Evolutionary conservation across 208 protist genomes (phyloP).

Genomic region (Sergeia podlipaevii): DNA sequence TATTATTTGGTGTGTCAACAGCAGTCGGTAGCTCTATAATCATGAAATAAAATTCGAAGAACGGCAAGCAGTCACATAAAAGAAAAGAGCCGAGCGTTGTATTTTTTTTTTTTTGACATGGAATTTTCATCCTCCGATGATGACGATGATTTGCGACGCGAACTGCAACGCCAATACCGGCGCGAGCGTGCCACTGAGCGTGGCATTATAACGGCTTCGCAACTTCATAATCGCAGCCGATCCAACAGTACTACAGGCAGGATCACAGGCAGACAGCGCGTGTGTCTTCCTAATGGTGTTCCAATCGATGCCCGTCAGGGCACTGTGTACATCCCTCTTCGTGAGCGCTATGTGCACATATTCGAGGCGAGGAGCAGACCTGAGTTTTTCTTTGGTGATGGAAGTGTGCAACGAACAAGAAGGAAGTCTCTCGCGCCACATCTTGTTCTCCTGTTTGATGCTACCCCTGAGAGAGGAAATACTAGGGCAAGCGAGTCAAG

Average conservation of each 20-base stretch:
- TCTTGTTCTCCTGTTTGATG: constrained; percentile 27
- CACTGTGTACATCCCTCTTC: constrained; percentile 51
- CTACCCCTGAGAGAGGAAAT: constrained; percentile 7
- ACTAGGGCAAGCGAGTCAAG: background rate
- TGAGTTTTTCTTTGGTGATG: constrained; percentile 58
- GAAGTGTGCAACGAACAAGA: constrained; percentile 18
- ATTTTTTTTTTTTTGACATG: constrained; percentile 11
- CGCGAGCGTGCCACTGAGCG: constrained; percentile 16
- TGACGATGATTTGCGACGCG: constrained; percentile 51
- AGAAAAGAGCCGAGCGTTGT: constrained; percentile 1
- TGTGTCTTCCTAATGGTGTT: constrained; percentile 23
- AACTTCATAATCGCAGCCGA: no score
- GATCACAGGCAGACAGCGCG: constrained; percentile 8
- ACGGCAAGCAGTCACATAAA: background rate
- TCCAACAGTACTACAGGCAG: no score
- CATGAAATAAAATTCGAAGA: no score
- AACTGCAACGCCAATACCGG: constrained; percentile 32
- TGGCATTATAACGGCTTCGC: constrained; percentile 19
- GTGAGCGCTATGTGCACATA: constrained; percentile 53
- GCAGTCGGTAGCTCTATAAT: no score
- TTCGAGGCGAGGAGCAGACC: constrained; percentile 33
- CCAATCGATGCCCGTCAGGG: constrained; percentile 33
- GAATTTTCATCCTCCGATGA: constrained; percentile 60
- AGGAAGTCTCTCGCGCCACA: constrained; percentile 27
- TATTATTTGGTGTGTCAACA: no score